Conservation (phyloP, 2,329 filamentous ascomycete genomes). For the Niveomyces coronatus region DNA sequence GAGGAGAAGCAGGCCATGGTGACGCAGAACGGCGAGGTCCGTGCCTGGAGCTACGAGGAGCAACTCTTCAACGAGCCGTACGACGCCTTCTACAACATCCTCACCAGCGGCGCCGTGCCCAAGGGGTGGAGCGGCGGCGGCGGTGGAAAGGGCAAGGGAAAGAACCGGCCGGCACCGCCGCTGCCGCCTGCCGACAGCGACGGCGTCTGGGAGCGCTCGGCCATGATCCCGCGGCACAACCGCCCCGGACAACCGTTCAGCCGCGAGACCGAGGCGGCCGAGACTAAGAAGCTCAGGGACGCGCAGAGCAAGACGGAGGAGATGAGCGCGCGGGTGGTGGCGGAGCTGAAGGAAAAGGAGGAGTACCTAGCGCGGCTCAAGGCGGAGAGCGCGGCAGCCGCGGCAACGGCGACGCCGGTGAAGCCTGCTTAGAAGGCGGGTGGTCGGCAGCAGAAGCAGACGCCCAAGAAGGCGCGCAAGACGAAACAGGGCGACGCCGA, state of each 20-base stretch:
- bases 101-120: constrained; percentile 62
- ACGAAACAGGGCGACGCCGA: constrained; percentile 1
- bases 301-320: constrained; percentile 54
- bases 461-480: constrained; percentile 1
- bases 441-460: background rate
- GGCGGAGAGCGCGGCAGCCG: constrained; percentile 41
- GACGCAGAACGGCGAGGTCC: constrained; percentile 51
- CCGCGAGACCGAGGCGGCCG: constrained; percentile 55
- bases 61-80: constrained; percentile 97
- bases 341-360: constrained; percentile 55
- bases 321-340: constrained; percentile 48
- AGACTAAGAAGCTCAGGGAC: constrained; percentile 50
- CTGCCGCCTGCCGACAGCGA: constrained; percentile 30
- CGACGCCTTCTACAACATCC: constrained; percentile 77
- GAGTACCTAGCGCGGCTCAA: constrained; percentile 50
- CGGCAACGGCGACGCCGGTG: constrained; percentile 19
- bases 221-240: constrained; percentile 61
- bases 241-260: constrained; percentile 63
- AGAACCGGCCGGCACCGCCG: constrained; percentile 29
- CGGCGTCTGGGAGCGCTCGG: constrained; percentile 55
- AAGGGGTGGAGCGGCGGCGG: constrained; percentile 27
- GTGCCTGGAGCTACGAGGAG: constrained; percentile 80
- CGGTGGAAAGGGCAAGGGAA: constrained; percentile 41
- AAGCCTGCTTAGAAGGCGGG: constrained; percentile 20
- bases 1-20: constrained; percentile 55